These are phyloP conservation scores for Boletus eberwhitei DNA, from an alignment of 768 basidiomycete species.

Conservation along the genomic window DNA sequence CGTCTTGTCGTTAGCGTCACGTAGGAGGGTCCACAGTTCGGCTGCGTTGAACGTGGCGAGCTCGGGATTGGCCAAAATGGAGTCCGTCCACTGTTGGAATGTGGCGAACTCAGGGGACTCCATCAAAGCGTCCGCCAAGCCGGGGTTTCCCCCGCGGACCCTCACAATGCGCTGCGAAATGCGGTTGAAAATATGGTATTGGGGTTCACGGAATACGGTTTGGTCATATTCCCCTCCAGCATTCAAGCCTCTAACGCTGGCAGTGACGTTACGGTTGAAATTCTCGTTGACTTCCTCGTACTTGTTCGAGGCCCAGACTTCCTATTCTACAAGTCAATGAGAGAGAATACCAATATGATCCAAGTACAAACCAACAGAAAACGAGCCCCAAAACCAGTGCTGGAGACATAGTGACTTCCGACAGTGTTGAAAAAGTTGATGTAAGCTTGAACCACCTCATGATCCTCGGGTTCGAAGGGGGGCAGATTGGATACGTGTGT, in stretches of 20 bases:
- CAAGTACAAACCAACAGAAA: constrained; percentile 1
- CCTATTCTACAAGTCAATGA: background rate
- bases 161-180: constrained; percentile 1
- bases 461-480: background rate
- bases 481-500: background rate
- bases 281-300: constrained; percentile 4
- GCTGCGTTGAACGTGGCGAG: background rate
- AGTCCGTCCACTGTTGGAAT: constrained; percentile 2
- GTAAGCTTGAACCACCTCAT: constrained; percentile 3
- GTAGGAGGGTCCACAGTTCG: constrained; percentile 5
- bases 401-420: constrained; percentile 1
- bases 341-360: too few species aligned
- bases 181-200: background rate
- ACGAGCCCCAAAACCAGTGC: constrained; percentile 1
- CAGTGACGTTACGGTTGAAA: background rate
- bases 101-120: background rate
- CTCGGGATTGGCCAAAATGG: background rate
- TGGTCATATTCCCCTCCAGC: constrained; percentile 1
- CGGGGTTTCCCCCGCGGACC: background rate
- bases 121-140: background rate
- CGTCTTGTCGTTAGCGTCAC: background rate
- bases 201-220: background rate
- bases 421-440: constrained; percentile 3
- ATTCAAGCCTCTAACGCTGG: constrained; percentile 4
- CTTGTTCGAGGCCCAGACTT: constrained; percentile 9